Evolutionary conservation across 108 stramenopile genomes (phyloP).

Genomic region (Parmales sp.): DNA sequence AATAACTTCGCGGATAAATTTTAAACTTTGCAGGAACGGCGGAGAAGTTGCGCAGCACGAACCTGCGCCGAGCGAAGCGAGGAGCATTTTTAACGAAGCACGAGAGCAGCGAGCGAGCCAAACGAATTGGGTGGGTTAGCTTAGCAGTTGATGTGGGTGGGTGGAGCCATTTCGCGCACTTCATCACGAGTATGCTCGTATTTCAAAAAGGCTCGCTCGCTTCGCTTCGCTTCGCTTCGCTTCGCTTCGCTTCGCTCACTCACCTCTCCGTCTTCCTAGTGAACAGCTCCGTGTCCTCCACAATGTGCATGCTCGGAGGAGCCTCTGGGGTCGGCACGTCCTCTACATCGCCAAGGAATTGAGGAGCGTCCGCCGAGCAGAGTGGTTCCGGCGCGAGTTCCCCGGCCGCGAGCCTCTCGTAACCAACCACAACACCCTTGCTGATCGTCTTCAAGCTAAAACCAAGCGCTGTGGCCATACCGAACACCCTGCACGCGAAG

Average conservation of each 20-base stretch:
- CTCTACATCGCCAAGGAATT: constrained; percentile 16
- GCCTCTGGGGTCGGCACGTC: constrained; percentile 14
- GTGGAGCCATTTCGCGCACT: no score
- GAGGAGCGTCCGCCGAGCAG: constrained; percentile 16
- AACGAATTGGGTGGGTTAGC: no score
- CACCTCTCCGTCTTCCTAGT: constrained; percentile 15
- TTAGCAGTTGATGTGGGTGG: no score
- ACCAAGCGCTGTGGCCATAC: constrained; percentile 27
- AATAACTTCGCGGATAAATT: constrained; percentile 15
- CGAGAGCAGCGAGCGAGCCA: no score
- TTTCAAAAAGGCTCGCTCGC: no score
- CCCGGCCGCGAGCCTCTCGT: constrained; percentile 16
- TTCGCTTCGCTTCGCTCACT: no score
- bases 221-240: no score
- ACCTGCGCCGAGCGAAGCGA: no score
- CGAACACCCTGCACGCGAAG: constrained; percentile 34
- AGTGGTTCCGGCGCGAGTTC: constrained; percentile 19
- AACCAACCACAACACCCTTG: constrained; percentile 25
- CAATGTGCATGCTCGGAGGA: constrained; percentile 11
- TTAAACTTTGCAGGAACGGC: constrained; percentile 29
- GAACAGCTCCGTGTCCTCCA: constrained; percentile 24
- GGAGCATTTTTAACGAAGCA: no score
- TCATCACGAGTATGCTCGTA: no score
- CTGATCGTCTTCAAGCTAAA: constrained; percentile 22
- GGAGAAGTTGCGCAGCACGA: constrained; percentile 34